phyloP scores from a whole-genome alignment of 2,329 filamentous ascomycete genomes.

The Claviceps sp. region DNA sequence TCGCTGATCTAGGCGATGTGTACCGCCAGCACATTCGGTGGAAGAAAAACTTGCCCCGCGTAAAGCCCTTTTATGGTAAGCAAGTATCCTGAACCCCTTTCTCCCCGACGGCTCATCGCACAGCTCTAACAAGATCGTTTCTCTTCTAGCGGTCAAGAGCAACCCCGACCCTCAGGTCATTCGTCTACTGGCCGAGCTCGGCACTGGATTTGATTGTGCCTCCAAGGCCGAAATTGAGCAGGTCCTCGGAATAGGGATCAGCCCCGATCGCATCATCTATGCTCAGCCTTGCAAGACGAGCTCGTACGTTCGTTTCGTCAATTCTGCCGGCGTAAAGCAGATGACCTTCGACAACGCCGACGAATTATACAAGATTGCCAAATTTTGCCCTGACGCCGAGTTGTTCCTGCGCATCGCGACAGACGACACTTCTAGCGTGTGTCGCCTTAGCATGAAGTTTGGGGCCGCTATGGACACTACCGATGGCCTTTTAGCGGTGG shows the following conservation, averaged over 20 bases:
- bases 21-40: conserved; percentile 97
- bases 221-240: conserved; percentile 96
- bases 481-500: conserved; percentile 61
- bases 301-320: conserved; percentile 88
- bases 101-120: background rate
- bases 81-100: background rate
- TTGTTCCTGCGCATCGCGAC: conserved; percentile 90
- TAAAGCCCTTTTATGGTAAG: conserved; percentile 93
- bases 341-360: conserved; percentile 99
- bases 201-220: conserved; percentile 94
- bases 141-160: conserved; percentile 75
- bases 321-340: conserved; percentile 74
- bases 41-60: conserved; percentile 84
- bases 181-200: conserved; percentile 72
- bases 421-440: conserved; percentile 88
- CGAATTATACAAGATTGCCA: conserved; percentile 95
- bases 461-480: conserved; percentile 80
- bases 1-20: conserved; percentile 93
- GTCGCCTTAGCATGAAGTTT: conserved; percentile 94
- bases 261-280: conserved; percentile 90
- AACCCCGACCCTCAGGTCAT: conserved; percentile 89
- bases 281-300: conserved; percentile 99
- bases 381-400: conserved; percentile 77
- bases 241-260: conserved; percentile 69
- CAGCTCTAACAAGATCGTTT: background rate